A percentile compares a stretch with the other conserved stretches of the same genome.
phyloP scores from a whole-genome alignment of 257 asterid genomes.

The Solanum gandarillasii region DNA sequence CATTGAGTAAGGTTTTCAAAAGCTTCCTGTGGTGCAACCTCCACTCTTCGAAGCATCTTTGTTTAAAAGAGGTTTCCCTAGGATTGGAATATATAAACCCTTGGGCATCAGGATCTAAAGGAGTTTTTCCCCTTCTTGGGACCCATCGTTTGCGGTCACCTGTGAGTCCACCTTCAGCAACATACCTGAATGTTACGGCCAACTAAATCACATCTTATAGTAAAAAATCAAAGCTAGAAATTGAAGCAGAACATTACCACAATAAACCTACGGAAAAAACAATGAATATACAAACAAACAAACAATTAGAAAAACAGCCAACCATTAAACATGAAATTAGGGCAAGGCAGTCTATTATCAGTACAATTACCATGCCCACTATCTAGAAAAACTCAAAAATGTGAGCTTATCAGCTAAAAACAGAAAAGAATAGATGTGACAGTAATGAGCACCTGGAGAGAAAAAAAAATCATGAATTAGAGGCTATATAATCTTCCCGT shows the following conservation, averaged over 20 bases:
- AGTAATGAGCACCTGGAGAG: neutral
- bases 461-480: neutral
- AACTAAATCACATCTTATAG: conserved; percentile 12
- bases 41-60: conserved; percentile 85
- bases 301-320: neutral
- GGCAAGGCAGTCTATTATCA: neutral
- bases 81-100: conserved; percentile 88
- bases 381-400: neutral
- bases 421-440: neutral
- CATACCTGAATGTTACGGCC: conserved; percentile 50
- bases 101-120: conserved; percentile 92
- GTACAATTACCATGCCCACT: neutral
- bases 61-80: conserved; percentile 92
- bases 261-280: neutral
- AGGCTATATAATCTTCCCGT: neutral
- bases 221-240: neutral
- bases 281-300: neutral
- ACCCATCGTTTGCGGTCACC: conserved; percentile 99
- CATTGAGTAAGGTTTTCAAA: conserved; percentile 66
- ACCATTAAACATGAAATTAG: neutral
- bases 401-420: neutral
- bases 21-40: conserved; percentile 78
- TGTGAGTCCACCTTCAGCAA: conserved; percentile 95
- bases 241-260: neutral
- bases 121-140: conserved; percentile 94